Evolutionary conservation across 1,139 yeast genomes (phyloP), one percentile per base, ranked within the genome.

Genomic region (Geotrichum siamense): DNA sequence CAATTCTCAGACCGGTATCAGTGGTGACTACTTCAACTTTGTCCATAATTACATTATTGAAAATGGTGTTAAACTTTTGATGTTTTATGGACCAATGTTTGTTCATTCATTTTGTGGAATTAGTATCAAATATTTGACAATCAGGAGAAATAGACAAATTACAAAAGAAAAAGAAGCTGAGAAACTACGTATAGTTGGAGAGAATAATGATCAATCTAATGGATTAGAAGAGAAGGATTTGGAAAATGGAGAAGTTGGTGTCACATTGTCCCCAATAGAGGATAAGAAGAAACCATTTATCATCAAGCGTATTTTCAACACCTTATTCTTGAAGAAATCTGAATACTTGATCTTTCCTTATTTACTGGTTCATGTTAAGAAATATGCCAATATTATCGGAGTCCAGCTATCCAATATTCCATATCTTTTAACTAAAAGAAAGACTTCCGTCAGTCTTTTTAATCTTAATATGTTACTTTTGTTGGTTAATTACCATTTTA

Each of bases 321-420:
- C 34, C 8, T 8, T 30, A 6, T n/a, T 30, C 6, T 30, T 16
- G n/a, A 30, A 30, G 4, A 30, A 30, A 17, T 10, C 34, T 12
- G 34, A 30, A 30, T 30, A 30, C 21, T 17, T 30, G n/a, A 30
- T 30, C 19, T 30, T 30, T n/a, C 34, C 34, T 12, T 30, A 30
- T 16, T 16, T 30, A 17, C 21, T 30, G 10, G 12, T 8, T 12
- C 34, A 30, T 30, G 21, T 30, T 17, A 30, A 30, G 16, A 30
- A 30, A 16, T 30, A 30, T 12, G 34, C 34, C 34, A 30, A 30
- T 21, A 15, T 30, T 13, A 30, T 17, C 17, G 34, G 34, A 6
- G 17, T 30, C n/a, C 34, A 30, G 16, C 19, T 30, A 5, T 30
- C 34, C 6, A 10, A 30, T 17, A 15, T 30, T 5, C 34, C 34